A percentile compares a stretch with the other conserved stretches of the same genome.
These are phyloP conservation scores for Rhodotorula sp. DNA, from an alignment of 1,284 basidiomycete species.

Conservation along the genomic window DNA sequence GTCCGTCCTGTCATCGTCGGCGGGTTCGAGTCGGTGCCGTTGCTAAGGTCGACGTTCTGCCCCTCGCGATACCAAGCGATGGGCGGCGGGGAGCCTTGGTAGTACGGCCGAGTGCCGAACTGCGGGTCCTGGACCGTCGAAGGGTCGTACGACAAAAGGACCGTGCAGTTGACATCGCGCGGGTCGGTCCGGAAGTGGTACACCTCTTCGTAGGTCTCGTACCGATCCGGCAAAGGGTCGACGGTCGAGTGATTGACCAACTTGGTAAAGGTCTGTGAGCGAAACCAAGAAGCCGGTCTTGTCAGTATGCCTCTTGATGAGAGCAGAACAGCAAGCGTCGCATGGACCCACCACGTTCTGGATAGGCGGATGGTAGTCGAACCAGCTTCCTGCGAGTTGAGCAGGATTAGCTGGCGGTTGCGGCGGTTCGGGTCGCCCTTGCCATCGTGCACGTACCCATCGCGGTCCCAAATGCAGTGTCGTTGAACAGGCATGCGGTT, in stretches of 20 bases:
- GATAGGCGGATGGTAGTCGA: conserved; percentile 34
- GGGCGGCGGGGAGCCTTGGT: conserved; percentile 33
- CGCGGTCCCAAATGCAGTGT: conserved; percentile 31
- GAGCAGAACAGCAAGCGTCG: no score
- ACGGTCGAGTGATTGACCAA: conserved; percentile 28
- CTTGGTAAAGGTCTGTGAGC: conserved; percentile 34
- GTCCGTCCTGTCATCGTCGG: conserved; percentile 29
- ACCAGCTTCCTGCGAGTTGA: conserved; percentile 10
- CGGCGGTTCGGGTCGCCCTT: no score
- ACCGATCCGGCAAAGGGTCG: conserved; percentile 35
- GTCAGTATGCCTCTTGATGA: background rate
- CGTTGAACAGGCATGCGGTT: conserved; percentile 36
- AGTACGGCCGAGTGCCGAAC: conserved; percentile 22
- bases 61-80: conserved; percentile 37
- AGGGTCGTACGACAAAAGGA: conserved; percentile 30
- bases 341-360: conserved; percentile 21
- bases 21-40: conserved; percentile 19
- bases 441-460: conserved; percentile 29
- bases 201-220: conserved; percentile 32
- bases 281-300: no score
- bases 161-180: conserved; percentile 35
- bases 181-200: conserved; percentile 38
- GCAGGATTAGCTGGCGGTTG: background rate
- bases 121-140: conserved; percentile 18
- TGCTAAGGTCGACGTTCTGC: conserved; percentile 26